These are phyloP conservation scores for Ceratocystis cubensis DNA, from an alignment of 2,329 filamentous ascomycete genomes.

Conservation along the genomic window DNA sequence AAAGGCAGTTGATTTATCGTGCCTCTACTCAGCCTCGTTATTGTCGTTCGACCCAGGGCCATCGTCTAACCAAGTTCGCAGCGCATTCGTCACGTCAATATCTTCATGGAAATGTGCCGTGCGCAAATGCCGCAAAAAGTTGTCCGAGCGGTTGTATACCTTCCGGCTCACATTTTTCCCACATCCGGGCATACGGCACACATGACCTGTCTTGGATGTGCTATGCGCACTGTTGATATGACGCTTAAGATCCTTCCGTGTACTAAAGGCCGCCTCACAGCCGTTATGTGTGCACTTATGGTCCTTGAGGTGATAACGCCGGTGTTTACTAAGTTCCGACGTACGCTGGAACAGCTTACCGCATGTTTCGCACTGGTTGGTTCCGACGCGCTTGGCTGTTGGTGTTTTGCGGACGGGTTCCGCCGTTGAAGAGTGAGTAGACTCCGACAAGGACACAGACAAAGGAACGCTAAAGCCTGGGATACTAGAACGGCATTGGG, in stretches of 20 bases:
- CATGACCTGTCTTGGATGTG: constrained; percentile 22
- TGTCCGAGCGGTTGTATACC: constrained; percentile 26
- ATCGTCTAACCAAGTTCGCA: constrained; percentile 18
- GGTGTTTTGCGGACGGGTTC: constrained; percentile 15
- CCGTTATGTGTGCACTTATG: constrained; percentile 21
- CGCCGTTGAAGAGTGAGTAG: constrained; percentile 9
- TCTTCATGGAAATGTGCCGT: constrained; percentile 23
- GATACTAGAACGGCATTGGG: not conserved
- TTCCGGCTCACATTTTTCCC: constrained; percentile 24
- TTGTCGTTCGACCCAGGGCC: not conserved
- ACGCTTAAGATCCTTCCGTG: constrained; percentile 25
- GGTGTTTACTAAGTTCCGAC: constrained; percentile 23
- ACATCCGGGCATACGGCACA: constrained; percentile 25
- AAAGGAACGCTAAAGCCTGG: constrained; percentile 1
- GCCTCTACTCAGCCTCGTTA: constrained; percentile 1
- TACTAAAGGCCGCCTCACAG: constrained; percentile 24
- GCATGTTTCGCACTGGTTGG: constrained; percentile 18
- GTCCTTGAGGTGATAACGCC: constrained; percentile 24
- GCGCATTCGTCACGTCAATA: constrained; percentile 17
- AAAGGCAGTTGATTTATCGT: not conserved
- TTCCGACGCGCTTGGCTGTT: constrained; percentile 9
- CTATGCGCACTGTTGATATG: constrained; percentile 23
- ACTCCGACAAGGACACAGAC: not conserved
- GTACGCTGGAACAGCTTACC: constrained; percentile 18
- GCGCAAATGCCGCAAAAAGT: constrained; percentile 25